phyloP scores from a whole-genome alignment of 2,329 filamentous ascomycete species.

The Lecanicillium sp. region DNA sequence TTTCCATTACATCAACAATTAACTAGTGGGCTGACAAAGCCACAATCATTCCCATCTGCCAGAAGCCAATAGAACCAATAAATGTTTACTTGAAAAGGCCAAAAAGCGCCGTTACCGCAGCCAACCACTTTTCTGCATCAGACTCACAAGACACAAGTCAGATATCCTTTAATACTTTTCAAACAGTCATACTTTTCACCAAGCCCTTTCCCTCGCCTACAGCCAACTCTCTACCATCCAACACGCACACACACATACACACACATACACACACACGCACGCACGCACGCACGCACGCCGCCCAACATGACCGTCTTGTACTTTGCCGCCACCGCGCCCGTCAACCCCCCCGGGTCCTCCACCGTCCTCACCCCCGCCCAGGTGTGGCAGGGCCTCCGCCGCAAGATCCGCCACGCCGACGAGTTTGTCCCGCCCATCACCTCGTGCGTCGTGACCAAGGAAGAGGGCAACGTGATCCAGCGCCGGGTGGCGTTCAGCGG shows the following conservation, averaged over 20 bases:
- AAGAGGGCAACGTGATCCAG: constrained; percentile 12
- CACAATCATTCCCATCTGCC: too few relatives aligned
- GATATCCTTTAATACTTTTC: too few relatives aligned
- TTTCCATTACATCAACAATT: too few relatives aligned
- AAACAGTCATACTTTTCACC: too few relatives aligned
- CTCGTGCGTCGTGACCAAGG: constrained; percentile 13
- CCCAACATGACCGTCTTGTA: constrained; percentile 6
- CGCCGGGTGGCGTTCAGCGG: constrained; percentile 21
- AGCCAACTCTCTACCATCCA: too few relatives aligned
- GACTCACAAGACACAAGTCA: too few relatives aligned
- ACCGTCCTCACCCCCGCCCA: constrained; percentile 20
- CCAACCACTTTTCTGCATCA: too few relatives aligned
- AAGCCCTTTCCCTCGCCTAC: too few relatives aligned
- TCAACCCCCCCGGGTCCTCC: constrained; percentile 22
- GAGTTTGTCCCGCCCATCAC: constrained; percentile 24
- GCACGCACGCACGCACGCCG: not conserved
- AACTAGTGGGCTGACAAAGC: too few relatives aligned
- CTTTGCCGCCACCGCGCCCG: constrained; percentile 24
- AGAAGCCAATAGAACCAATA: too few relatives aligned
- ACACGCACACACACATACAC: not conserved
- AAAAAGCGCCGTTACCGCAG: too few relatives aligned
- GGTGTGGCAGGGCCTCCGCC: constrained; percentile 25
- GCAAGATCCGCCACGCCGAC: constrained; percentile 24
- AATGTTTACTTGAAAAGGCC: too few relatives aligned
- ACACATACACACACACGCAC: not conserved